Percentiles rank a stretch among this genome's conserved stretches.
Evolutionary conservation across 306 rosid genomes (phyloP).

Genomic region (Castanospermum australe): DNA sequence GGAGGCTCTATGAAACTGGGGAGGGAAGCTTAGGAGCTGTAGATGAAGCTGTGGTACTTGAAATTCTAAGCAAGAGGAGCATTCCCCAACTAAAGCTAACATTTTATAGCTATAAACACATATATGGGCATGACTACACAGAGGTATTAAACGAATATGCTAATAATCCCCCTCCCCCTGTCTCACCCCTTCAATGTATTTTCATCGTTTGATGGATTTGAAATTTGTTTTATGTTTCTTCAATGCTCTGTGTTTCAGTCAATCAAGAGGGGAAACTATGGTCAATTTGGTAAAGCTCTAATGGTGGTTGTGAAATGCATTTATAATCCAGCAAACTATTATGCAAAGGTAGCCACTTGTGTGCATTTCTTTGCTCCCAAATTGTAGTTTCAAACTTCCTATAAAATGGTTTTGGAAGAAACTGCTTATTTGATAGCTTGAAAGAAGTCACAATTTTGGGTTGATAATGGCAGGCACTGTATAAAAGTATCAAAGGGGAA

Average conservation of each 20-base stretch:
- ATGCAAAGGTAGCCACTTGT: conserved; percentile 47
- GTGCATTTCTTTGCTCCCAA: background rate
- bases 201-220: background rate
- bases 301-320: conserved; percentile 51
- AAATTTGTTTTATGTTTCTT: background rate
- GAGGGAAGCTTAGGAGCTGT: conserved; percentile 51
- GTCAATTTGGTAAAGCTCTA: conserved; percentile 57
- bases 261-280: conserved; percentile 39
- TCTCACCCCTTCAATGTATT: background rate
- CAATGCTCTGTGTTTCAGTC: conserved; percentile 34
- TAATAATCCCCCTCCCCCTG: background rate
- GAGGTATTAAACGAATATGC: conserved; percentile 35
- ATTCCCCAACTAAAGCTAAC: conserved; percentile 69
- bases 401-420: background rate
- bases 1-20: conserved; percentile 67
- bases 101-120: conserved; percentile 63
- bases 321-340: conserved; percentile 48
- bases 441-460: background rate
- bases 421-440: background rate
- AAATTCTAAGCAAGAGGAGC: conserved; percentile 73
- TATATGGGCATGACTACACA: conserved; percentile 71
- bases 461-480: conserved; percentile 40
- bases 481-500: conserved; percentile 43
- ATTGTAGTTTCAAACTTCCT: background rate
- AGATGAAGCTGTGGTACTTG: conserved; percentile 64